Conservation (phyloP, 2,329 filamentous ascomycete species). For the Sarocladium strictum region DNA sequence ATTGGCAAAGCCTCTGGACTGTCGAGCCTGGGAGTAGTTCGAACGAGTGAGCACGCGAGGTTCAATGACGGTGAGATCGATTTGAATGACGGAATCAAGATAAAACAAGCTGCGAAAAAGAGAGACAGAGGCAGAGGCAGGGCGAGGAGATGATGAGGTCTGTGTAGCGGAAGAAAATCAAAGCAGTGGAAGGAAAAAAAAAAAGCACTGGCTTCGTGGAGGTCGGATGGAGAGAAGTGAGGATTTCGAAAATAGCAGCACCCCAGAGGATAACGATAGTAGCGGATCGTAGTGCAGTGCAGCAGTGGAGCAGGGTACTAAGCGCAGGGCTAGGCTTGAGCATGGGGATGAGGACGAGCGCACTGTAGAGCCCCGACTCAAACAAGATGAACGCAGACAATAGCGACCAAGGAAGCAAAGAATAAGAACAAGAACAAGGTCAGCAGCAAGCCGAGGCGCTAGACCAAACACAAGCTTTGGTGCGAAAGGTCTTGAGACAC, state of each 20-base stretch:
- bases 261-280: not conserved
- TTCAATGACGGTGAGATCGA: not conserved
- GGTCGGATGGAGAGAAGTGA: not conserved
- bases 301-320: not conserved
- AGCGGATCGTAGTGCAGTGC: not conserved
- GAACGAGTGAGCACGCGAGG: conserved; percentile 7
- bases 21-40: conserved; percentile 23
- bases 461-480: conserved; percentile 7
- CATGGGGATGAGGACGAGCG: not conserved
- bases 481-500: conserved; percentile 7
- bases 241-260: conserved; percentile 9
- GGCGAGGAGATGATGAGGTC: not conserved
- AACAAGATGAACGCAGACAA: not conserved
- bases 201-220: not conserved
- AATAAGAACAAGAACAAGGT: not conserved
- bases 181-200: conserved; percentile 1
- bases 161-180: not conserved
- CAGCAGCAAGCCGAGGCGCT: conserved; percentile 1
- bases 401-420: too few species aligned
- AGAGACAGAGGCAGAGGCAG: not conserved
- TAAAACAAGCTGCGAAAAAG: not conserved
- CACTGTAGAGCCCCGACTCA: not conserved
- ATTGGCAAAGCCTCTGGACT: conserved; percentile 30
- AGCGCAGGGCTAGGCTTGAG: not conserved
- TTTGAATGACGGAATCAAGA: not conserved